Evolutionary conservation across 495 filamentous ascomycete genomes (phyloP).

Genomic region (Hypoxylon intermedium): DNA sequence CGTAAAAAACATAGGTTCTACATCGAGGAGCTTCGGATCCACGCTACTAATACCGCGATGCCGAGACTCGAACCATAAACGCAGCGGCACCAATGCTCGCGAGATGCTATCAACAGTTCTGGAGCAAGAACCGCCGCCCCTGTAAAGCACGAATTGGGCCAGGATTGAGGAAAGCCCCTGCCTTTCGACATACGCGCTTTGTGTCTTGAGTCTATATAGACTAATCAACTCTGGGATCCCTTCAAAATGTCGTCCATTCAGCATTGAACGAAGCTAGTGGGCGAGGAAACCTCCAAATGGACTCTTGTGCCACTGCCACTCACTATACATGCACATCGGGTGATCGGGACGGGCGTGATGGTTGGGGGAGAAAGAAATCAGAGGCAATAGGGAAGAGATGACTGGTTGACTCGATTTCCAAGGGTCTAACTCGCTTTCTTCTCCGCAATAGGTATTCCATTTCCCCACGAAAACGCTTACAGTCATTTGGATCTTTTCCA

Average conservation of each 20-base stretch:
- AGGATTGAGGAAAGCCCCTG: neutral
- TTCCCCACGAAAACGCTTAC: constrained; percentile 15
- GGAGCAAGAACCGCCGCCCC: neutral
- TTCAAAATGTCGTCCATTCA: no score
- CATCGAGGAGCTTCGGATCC: neutral
- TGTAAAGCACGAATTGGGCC: no score
- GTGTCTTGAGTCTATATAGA: no score
- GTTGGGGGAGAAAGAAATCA: no score
- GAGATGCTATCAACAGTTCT: neutral
- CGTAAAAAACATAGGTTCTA: no score
- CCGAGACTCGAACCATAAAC: neutral
- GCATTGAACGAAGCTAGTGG: no score
- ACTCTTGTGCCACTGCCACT: no score
- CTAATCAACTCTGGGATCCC: no score
- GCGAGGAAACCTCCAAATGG: no score
- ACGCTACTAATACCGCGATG: neutral
- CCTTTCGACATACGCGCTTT: neutral
- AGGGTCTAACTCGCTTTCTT: constrained; percentile 8
- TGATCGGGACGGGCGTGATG: no score
- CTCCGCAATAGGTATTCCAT: constrained; percentile 24
- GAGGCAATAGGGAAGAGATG: neutral
- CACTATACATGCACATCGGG: no score
- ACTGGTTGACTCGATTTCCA: constrained; percentile 4
- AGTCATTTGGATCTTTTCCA: constrained; percentile 16
- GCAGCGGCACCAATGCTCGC: neutral